Conservation (phyloP, 768 basidiomycete species). For the Phanerodontia chrysosporium region DNA sequence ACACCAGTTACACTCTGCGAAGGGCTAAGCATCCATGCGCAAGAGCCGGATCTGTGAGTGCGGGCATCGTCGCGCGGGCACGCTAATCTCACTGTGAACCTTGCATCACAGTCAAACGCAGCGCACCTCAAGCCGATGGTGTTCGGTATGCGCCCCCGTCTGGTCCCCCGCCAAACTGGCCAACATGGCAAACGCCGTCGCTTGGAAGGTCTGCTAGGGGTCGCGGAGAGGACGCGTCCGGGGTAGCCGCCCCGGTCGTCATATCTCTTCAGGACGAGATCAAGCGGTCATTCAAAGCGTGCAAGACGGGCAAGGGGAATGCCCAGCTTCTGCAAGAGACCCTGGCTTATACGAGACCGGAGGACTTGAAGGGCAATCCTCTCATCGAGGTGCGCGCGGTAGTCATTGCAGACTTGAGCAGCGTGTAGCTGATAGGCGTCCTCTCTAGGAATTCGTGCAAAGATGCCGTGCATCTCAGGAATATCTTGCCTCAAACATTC, state of each 20-base stretch:
- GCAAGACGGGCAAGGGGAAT: slow-evolving; percentile 75
- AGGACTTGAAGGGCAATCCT: slow-evolving; percentile 48
- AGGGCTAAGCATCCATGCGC: not conserved
- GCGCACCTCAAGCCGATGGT: not conserved
- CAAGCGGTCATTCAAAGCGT: slow-evolving; percentile 74
- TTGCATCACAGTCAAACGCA: not conserved
- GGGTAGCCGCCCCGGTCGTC: slow-evolving; percentile 23
- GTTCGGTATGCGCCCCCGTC: slow-evolving; percentile 7
- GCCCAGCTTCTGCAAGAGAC: slow-evolving; percentile 72
- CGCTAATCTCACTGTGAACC: not conserved
- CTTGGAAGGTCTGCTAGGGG: not conserved
- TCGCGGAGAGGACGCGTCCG: not conserved
- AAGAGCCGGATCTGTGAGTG: not conserved
- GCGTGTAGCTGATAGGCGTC: not conserved
- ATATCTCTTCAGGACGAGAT: slow-evolving; percentile 82
- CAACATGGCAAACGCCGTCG: slow-evolving; percentile 1
- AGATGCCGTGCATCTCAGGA: slow-evolving; percentile 82
- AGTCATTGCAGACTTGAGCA: not conserved
- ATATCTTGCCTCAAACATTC: slow-evolving; percentile 78
- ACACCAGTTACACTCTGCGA: not conserved
- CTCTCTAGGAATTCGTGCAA: slow-evolving; percentile 77
- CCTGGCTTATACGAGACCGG: slow-evolving; percentile 61
- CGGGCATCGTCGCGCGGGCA: not conserved
- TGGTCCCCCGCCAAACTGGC: slow-evolving; percentile 11
- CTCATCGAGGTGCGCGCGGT: slow-evolving; percentile 22